Evolutionary conservation across 352 stramenopile species (phyloP).

Genomic region (Pythium angustatum): DNA sequence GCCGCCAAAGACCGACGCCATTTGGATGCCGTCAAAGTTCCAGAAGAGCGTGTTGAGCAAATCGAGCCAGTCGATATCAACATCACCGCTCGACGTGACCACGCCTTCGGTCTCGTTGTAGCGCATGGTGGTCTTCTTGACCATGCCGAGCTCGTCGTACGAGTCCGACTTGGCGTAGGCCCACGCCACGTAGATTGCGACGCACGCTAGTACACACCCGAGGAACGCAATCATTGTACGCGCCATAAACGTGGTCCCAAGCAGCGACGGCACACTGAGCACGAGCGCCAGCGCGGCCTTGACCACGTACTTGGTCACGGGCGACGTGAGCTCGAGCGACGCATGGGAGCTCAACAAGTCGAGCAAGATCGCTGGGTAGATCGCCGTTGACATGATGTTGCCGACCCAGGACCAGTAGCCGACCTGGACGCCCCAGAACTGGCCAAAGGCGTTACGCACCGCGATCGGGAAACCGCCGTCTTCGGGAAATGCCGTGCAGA

Average conservation of each 20-base stretch:
- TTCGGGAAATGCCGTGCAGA: conserved; percentile 81
- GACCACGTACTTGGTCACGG: conserved; percentile 12
- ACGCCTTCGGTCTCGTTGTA: not conserved
- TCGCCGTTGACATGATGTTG: conserved; percentile 81
- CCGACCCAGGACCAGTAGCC: conserved; percentile 66
- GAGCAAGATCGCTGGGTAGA: conserved; percentile 71
- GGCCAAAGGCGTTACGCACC: conserved; percentile 81
- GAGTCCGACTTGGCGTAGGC: conserved; percentile 11
- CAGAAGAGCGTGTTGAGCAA: conserved; percentile 92
- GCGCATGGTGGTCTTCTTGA: not conserved
- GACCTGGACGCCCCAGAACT: conserved; percentile 54
- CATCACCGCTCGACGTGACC: conserved; percentile 5
- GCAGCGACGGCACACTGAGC: conserved; percentile 20
- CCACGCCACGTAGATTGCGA: conserved; percentile 48
- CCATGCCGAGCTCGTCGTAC: conserved; percentile 10
- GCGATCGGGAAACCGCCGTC: conserved; percentile 68
- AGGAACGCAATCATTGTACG: conserved; percentile 58
- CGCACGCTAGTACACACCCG: conserved; percentile 73
- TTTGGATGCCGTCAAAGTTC: conserved; percentile 91
- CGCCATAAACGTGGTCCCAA: conserved; percentile 63
- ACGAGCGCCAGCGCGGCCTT: conserved; percentile 25
- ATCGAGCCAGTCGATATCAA: conserved; percentile 51
- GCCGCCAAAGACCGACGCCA: conserved; percentile 70
- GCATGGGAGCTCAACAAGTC: conserved; percentile 8
- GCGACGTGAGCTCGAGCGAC: not conserved